Base-by-base conservation (phyloP, 2,329 filamentous ascomycete species). In the Atkinsonella texensis region DNA sequence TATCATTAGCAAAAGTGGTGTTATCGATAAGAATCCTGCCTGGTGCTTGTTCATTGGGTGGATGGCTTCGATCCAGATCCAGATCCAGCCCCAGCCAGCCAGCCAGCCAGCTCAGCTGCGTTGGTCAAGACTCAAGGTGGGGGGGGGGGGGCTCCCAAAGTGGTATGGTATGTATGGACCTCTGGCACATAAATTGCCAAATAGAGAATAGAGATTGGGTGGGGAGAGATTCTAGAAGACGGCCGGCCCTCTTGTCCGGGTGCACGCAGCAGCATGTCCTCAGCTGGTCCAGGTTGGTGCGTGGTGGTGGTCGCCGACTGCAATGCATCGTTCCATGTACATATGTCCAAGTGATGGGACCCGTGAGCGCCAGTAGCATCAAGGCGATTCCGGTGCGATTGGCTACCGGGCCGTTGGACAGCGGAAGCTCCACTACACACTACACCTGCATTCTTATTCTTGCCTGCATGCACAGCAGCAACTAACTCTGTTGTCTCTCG, bases 371-470 rank as follows among this genome's bases (percentile, higher is more conserved):
- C n/a, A n/a, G 32, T 15, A 41, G 39, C 39, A 20, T 17, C 40
- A 53, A 55, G 31, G 28, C 23, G 4, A 35, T 46, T 28, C 45
- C 31, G 10, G 17, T 31, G 52, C 63, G 62, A 63, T 66, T 65
- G 58, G 64, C 60, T 67, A 67, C 63, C 65, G 53, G 54, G 38
- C 52, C 46, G 53, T 55, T 60, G 64, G 64, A 43, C 56, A 63
- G 35, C 46, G 32, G 46, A 2, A 47, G 12, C 46, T 32, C 46
- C 46, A 51, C 55, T 18, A 4, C 45, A 48, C 46, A 51, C 55
- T 18, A 4, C 45, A 48, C 46, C 38, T 49, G 39, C 35, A 5
- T 28, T 5, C 23, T 20, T 28, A 23, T 23, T 23, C 20, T 23
- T 23, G 18, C 47, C 46, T 44, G 39, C 48, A 49, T 49, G 40